Evolutionary conservation across 306 rosid genomes (phyloP).

Genomic region (Vicia sativa): DNA sequence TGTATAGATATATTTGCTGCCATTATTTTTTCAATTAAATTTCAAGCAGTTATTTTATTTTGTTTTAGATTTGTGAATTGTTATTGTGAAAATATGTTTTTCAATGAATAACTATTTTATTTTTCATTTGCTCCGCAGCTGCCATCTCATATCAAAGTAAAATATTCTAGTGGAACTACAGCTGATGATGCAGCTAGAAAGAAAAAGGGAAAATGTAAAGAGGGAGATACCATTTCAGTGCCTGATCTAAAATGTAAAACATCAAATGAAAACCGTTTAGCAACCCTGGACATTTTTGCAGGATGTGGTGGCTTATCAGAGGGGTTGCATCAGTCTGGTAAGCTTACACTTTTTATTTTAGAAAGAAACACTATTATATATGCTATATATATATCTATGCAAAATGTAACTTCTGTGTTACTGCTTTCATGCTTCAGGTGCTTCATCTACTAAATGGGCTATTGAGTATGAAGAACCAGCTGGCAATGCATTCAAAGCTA

Average conservation of each 20-base stretch:
- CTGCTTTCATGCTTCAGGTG: constrained; percentile 57
- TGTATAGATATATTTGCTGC: neutral
- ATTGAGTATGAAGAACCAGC: constrained; percentile 98
- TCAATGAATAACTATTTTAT: constrained; percentile 21
- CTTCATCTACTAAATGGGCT: constrained; percentile 88
- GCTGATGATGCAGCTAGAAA: constrained; percentile 68
- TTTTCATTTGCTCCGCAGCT: constrained; percentile 53
- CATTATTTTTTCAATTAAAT: neutral
- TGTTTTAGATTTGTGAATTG: neutral
- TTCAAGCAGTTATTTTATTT: constrained; percentile 1
- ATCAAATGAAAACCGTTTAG: constrained; percentile 51
- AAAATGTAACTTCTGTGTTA: constrained; percentile 8
- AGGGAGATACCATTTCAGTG: constrained; percentile 64
- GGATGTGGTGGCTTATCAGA: constrained; percentile 97
- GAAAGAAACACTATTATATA: neutral
- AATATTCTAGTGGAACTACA: constrained; percentile 53
- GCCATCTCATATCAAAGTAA: constrained; percentile 68
- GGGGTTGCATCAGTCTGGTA: constrained; percentile 83
- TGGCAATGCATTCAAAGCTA: constrained; percentile 84
- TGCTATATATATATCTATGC: neutral
- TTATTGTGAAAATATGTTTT: constrained; percentile 8
- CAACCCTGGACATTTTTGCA: constrained; percentile 92
- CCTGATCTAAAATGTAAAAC: constrained; percentile 44
- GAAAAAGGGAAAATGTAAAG: constrained; percentile 90
- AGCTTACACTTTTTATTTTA: constrained; percentile 8